Evolutionary conservation across 2,329 filamentous ascomycete genomes (phyloP), one percentile per base, ranked within the genome.

Genomic region (Dendrostoma leiphaemia): DNA sequence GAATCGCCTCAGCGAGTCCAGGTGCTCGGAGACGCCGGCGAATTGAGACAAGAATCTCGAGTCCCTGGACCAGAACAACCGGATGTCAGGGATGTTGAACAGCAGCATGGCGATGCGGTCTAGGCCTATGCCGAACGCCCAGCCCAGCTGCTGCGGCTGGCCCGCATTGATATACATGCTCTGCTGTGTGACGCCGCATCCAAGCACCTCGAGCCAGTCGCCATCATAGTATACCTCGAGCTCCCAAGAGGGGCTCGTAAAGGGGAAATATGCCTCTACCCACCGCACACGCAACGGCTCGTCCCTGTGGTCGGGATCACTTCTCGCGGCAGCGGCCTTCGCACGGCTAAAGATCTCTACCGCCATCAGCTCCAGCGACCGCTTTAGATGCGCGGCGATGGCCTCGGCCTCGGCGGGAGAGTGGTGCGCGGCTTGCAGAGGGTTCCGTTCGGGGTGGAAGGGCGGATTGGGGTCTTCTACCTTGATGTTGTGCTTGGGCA

Each of bases 251-350:
- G 94, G 94, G 54, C 87, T 92, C 1, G 94, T 99, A 69, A 97
- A 97, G 35, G 94, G 94, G 73, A 99, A 99, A 72, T 94, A 97
- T 1, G 94, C 91, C 70, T 97, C 93, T 7, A 97, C 86, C 94
- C 94, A 99, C 61, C 94, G 84, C 64, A 97, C 86, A 62, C 85
- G 86, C 35, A 97, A 76, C 4, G 91, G 90, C 65, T 95, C 89
- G 47, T 84, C 78, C 19, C 74, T 68, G 60, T 74, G 77, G 51
- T 74, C 64, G 5, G 76, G 74, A 47, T 81, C 76, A 5, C 75
- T 74, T 55, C 74, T 75, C 15, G 78, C 72, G 6, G 84, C 82
- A 4, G 88, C 89, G 47, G 79, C 78, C 66, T 85, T 85, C 6
- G 91, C 92, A 31, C 88, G 82, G 9, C 84, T 83, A 71, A 99